phyloP scores from a whole-genome alignment of 1,139 yeast genomes.

The Geotrichum reessii region DNA sequence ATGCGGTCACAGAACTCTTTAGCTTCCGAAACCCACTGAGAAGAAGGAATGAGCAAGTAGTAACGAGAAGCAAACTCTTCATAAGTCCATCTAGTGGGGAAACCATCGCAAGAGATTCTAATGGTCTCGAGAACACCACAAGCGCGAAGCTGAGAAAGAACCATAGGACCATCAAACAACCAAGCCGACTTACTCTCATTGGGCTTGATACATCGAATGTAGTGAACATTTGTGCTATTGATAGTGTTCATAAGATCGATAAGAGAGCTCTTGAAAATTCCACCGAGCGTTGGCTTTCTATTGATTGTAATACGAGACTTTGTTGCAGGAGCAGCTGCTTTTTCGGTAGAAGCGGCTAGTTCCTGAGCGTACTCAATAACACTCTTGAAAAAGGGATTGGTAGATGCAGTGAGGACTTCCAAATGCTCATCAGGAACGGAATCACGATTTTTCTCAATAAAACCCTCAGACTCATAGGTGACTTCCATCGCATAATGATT shows the following conservation, averaged over 20 bases:
- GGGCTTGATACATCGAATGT: constrained; percentile 95
- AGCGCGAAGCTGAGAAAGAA: constrained; percentile 88
- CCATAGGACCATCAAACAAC: constrained; percentile 96
- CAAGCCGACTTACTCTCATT: constrained; percentile 91
- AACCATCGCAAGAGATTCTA: constrained; percentile 94
- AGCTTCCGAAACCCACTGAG: constrained; percentile 58
- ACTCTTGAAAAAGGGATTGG: constrained; percentile 57
- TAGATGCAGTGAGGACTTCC: constrained; percentile 69
- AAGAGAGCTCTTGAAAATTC: constrained; percentile 86
- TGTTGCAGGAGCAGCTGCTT: constrained; percentile 38
- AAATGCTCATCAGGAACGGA: constrained; percentile 94
- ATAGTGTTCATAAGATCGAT: constrained; percentile 91
- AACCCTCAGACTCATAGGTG: constrained; percentile 86
- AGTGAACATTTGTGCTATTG: constrained; percentile 90
- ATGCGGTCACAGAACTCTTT: constrained; percentile 63
- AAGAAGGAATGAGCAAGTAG: constrained; percentile 71
- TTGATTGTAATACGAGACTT: constrained; percentile 41
- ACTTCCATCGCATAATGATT: constrained; percentile 95
- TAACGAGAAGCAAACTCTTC: constrained; percentile 90
- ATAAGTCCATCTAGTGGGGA: constrained; percentile 94
- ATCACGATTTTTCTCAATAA: constrained; percentile 94
- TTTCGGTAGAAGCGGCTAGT: constrained; percentile 51
- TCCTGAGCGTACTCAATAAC: constrained; percentile 63
- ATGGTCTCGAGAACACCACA: constrained; percentile 98
- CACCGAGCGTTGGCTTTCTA: constrained; percentile 90